These are phyloP conservation scores for Musa troglodytarum DNA, from an alignment of 176 grass and related monocot genomes.

Conservation along the genomic window DNA sequence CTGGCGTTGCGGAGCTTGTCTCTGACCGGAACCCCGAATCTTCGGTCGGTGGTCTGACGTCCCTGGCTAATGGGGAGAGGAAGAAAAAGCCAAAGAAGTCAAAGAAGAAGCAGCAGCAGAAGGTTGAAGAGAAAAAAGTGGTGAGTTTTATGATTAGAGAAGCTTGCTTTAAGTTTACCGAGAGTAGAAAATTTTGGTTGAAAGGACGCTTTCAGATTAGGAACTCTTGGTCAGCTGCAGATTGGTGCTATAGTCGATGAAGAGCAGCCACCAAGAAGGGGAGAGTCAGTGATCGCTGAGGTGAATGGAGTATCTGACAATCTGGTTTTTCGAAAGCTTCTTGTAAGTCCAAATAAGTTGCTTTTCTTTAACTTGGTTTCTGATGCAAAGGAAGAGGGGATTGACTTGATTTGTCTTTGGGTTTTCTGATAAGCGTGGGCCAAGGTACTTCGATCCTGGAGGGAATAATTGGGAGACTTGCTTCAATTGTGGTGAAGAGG, in stretches of 20 bases:
- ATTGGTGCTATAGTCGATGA: slow-evolving; percentile 16
- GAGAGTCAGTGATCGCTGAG: slow-evolving; percentile 31
- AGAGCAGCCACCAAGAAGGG: slow-evolving; percentile 26
- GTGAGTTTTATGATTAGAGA: slow-evolving; percentile 6
- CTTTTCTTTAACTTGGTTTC: background rate
- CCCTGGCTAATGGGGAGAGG: slow-evolving; percentile 22
- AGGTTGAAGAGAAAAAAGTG: background rate
- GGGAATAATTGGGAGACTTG: slow-evolving; percentile 57
- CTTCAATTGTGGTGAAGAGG: slow-evolving; percentile 88
- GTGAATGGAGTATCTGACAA: slow-evolving; percentile 39
- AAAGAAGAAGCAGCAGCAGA: slow-evolving; percentile 29
- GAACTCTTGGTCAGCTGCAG: slow-evolving; percentile 27
- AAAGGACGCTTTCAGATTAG: background rate
- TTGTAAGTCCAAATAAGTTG: slow-evolving; percentile 52
- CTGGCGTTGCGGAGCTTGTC: slow-evolving; percentile 20
- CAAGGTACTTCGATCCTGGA: slow-evolving; percentile 79
- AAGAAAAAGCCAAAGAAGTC: slow-evolving; percentile 36
- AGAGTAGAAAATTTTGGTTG: background rate
- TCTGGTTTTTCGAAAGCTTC: slow-evolving; percentile 71
- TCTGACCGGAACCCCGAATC: background rate
- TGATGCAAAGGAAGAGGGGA: background rate
- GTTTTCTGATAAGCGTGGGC: slow-evolving; percentile 53
- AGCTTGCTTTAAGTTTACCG: background rate
- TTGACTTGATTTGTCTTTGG: background rate
- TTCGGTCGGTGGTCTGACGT: slow-evolving; percentile 22